These are phyloP conservation scores for Collybia sordida DNA, from an alignment of 768 basidiomycete genomes.

Conservation along the genomic window DNA sequence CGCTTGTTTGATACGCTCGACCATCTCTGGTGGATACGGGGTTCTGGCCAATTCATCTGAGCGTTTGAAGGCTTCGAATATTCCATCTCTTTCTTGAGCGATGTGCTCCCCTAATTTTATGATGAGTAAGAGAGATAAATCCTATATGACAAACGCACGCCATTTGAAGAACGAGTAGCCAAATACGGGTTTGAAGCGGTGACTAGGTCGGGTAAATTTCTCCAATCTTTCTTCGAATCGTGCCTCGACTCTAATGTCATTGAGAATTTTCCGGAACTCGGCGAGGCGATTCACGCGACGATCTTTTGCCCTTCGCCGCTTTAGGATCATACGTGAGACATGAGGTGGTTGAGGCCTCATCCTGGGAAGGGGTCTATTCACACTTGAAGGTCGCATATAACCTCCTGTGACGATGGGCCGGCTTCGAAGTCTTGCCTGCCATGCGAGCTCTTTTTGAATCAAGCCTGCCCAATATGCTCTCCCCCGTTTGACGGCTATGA, in stretches of 20 bases:
- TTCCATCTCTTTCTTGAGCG: slow-evolving; percentile 21
- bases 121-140: background rate
- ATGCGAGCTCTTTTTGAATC: slow-evolving; percentile 50
- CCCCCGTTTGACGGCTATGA: slow-evolving; percentile 51
- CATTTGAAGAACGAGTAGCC: slow-evolving; percentile 25
- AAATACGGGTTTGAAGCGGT: slow-evolving; percentile 6
- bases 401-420: slow-evolving; percentile 74
- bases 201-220: background rate
- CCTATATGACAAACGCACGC: slow-evolving; percentile 33
- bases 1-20: slow-evolving; percentile 51
- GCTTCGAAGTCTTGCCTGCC: slow-evolving; percentile 49
- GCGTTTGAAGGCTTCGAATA: slow-evolving; percentile 32
- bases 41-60: slow-evolving; percentile 41
- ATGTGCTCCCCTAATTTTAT: slow-evolving; percentile 37
- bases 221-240: slow-evolving; percentile 32
- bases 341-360: slow-evolving; percentile 75
- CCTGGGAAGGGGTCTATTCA: slow-evolving; percentile 73
- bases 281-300: slow-evolving; percentile 39
- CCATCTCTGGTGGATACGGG: slow-evolving; percentile 48
- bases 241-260: slow-evolving; percentile 33
- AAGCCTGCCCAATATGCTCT: slow-evolving; percentile 48
- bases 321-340: slow-evolving; percentile 69
- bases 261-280: slow-evolving; percentile 25
- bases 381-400: slow-evolving; percentile 61
- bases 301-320: slow-evolving; percentile 35